Conservation (phyloP, 2,329 filamentous ascomycete genomes). For the Alternaria dauci region DNA sequence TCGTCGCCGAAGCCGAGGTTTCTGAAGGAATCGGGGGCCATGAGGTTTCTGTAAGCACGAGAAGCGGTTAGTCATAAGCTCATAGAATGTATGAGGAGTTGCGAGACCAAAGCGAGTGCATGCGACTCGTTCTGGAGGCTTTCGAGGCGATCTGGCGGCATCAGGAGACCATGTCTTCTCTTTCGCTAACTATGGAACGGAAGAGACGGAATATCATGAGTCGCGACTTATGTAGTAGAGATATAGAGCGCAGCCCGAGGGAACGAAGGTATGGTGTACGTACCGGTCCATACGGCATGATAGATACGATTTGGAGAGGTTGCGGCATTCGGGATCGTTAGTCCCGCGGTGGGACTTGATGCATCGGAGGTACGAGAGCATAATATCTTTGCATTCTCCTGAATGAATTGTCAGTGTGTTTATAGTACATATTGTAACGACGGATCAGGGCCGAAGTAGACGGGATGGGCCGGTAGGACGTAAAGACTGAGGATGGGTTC, state of each 20-base stretch:
- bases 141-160: constrained; percentile 16
- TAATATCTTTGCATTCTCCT: constrained; percentile 94
- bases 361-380: constrained; percentile 84
- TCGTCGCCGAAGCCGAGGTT: constrained; percentile 82
- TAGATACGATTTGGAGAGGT: constrained; percentile 87
- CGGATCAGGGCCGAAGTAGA: constrained; percentile 2
- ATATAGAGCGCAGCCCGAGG: neutral
- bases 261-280: constrained; percentile 45
- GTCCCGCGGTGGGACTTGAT: constrained; percentile 83
- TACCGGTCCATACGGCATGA: constrained; percentile 94
- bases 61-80: constrained; percentile 30
- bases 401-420: constrained; percentile 32
- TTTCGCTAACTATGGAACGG: constrained; percentile 19
- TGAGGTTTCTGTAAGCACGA: constrained; percentile 72
- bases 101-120: neutral
- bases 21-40: constrained; percentile 94
- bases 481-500: constrained; percentile 41
- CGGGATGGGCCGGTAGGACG: constrained; percentile 51
- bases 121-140: constrained; percentile 27
- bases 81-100: constrained; percentile 14
- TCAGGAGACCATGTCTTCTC: neutral
- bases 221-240: neutral
- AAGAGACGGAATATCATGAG: fast-evolving
- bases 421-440: neutral
- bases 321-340: constrained; percentile 86